These are phyloP conservation scores for Ichthyophthirius multifiliis DNA, from an alignment of 169 alveolate genomes.

Conservation along the genomic window DNA sequence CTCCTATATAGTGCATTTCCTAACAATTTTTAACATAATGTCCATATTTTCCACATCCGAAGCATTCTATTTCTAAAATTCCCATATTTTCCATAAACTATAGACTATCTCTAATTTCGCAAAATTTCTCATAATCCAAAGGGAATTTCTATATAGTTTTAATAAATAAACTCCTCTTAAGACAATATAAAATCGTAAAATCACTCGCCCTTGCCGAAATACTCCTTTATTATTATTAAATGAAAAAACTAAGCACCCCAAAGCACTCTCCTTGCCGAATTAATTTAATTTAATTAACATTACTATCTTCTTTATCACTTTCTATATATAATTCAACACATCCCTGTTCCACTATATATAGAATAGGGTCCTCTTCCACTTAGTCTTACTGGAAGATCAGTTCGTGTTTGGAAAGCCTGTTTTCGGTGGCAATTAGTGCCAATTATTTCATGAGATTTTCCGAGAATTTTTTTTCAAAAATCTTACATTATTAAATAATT, in stretches of 20 bases:
- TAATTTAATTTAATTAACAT: neutral
- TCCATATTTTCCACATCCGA: neutral
- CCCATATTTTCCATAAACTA: neutral
- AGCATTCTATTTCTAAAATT: neutral
- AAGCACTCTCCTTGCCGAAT: neutral
- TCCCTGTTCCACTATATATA: conserved; percentile 9
- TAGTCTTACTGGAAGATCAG: neutral
- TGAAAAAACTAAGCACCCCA: conserved; percentile 2
- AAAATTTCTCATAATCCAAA: neutral
- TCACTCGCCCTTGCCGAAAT: neutral
- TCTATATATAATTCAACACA: conserved; percentile 1
- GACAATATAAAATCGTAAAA: neutral
- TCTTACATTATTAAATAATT: neutral
- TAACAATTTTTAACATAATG: neutral
- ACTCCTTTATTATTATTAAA: neutral
- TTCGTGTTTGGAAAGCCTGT: conserved; percentile 8
- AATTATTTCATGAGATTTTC: neutral
- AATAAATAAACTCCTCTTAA: neutral
- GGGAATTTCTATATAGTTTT: neutral
- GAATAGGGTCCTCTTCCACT: neutral
- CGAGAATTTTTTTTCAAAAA: neutral
- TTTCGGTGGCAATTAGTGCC: neutral
- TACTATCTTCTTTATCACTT: neutral
- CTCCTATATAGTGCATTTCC: neutral
- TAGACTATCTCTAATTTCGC: neutral